A percentile compares a stretch with the other conserved stretches of the same genome.
These are phyloP conservation scores for Geum urbanum DNA, from an alignment of 306 rosid genomes.

Conservation along the genomic window DNA sequence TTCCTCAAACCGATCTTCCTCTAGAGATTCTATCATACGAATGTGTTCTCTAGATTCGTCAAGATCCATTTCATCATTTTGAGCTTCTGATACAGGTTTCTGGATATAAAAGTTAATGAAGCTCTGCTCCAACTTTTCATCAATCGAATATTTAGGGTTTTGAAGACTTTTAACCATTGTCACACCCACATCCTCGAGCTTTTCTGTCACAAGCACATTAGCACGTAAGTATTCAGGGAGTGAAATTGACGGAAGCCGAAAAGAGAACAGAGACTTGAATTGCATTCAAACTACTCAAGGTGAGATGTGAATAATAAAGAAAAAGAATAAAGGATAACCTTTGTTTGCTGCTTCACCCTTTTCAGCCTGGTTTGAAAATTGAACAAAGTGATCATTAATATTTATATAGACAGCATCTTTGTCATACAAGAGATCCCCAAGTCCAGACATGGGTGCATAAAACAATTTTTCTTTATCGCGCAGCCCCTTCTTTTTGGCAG, in stretches of 20 bases:
- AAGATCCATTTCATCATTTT: constrained; percentile 24
- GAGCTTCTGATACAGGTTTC: constrained; percentile 39
- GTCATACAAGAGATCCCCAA: constrained; percentile 92
- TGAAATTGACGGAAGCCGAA: constrained; percentile 8
- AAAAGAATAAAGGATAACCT: constrained; percentile 37
- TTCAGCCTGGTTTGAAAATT: constrained; percentile 68
- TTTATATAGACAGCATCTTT: constrained; percentile 93
- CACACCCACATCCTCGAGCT: constrained; percentile 70
- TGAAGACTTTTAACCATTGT: constrained; percentile 79
- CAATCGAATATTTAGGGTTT: constrained; percentile 63
- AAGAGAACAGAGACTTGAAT: constrained; percentile 3
- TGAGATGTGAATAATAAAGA: background rate
- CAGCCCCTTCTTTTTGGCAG: constrained; percentile 94
- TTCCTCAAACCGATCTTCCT: constrained; percentile 30
- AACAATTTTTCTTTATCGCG: constrained; percentile 88
- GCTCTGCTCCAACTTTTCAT: constrained; percentile 79
- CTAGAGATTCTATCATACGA: constrained; percentile 26
- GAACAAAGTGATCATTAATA: constrained; percentile 78
- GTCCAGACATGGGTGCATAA: constrained; percentile 95
- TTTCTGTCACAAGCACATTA: constrained; percentile 48
- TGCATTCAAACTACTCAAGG: background rate
- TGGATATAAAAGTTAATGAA: constrained; percentile 48
- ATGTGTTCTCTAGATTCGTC: constrained; percentile 31
- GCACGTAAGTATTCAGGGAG: constrained; percentile 17
- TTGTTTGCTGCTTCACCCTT: constrained; percentile 36